Conservation (phyloP, 164 flowering plant genomes). For the Hamamelis virginiana region DNA sequence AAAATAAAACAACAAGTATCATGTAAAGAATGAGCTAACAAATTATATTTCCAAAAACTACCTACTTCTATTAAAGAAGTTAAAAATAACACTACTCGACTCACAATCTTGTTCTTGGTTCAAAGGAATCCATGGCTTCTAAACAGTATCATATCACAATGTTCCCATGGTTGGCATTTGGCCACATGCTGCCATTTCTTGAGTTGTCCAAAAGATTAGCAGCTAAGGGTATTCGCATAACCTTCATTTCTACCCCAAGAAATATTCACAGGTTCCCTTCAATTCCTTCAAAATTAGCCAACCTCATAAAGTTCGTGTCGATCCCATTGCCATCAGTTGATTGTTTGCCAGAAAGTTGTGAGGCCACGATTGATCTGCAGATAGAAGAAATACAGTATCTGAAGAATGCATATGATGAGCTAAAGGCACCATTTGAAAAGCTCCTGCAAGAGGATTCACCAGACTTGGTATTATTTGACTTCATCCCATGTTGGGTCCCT, state of each 20-base stretch:
- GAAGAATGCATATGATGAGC: conserved; percentile 37
- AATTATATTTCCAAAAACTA: too few relatives aligned
- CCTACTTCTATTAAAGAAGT: too few relatives aligned
- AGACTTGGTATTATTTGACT: conserved; percentile 31
- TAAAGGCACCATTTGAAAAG: conserved; percentile 24
- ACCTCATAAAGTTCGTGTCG: conserved; percentile 20
- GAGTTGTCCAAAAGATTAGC: conserved; percentile 31
- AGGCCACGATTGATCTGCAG: conserved; percentile 44
- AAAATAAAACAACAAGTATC: too few relatives aligned
- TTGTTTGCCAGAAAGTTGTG: conserved; percentile 30
- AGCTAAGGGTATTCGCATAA: conserved; percentile 21
- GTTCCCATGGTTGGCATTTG: conserved; percentile 46
- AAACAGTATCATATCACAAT: conserved; percentile 23
- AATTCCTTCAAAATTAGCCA: conserved; percentile 24
- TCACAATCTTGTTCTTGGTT: too few relatives aligned
- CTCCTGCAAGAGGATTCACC: conserved; percentile 18
- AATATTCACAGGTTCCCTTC: conserved; percentile 44
- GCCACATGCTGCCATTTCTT: conserved; percentile 37
- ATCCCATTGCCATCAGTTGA: conserved; percentile 28
- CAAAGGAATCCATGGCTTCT: neutral
- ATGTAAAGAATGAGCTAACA: too few relatives aligned
- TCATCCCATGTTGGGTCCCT: conserved; percentile 26
- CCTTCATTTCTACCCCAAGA: conserved; percentile 31
- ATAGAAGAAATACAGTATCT: conserved; percentile 26
- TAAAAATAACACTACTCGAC: too few relatives aligned